phyloP scores from a whole-genome alignment of 352 stramenopile genomes.

The Phytophthora pisi region DNA sequence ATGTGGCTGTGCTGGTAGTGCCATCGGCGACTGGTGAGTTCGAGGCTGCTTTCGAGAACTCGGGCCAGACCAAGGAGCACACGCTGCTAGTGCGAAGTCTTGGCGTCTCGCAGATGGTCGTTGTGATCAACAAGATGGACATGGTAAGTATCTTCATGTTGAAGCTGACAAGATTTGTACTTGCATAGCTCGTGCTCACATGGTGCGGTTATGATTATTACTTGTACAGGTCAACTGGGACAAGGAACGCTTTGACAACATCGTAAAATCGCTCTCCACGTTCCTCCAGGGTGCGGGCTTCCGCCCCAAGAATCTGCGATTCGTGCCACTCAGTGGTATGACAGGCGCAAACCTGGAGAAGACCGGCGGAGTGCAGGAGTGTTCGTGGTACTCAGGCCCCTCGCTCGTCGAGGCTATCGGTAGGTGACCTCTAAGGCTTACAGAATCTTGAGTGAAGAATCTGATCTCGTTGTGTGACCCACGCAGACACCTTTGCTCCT shows the following conservation, averaged over 20 bases:
- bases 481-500: constrained; percentile 70
- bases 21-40: constrained; percentile 95
- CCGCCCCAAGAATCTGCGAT: constrained; percentile 80
- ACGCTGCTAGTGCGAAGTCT: constrained; percentile 93
- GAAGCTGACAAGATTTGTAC: neutral
- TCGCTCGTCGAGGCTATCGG: constrained; percentile 85
- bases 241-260: constrained; percentile 80
- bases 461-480: constrained; percentile 1
- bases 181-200: constrained; percentile 8
- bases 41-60: constrained; percentile 94
- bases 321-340: constrained; percentile 89
- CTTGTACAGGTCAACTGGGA: constrained; percentile 57
- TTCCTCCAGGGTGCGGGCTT: constrained; percentile 85
- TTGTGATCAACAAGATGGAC: constrained; percentile 99
- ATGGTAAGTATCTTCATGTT: constrained; percentile 45
- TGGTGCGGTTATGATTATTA: neutral
- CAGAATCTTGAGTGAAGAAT: neutral
- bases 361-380: constrained; percentile 51
- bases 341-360: constrained; percentile 84
- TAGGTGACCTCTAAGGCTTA: constrained; percentile 23
- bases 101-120: constrained; percentile 95
- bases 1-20: constrained; percentile 95
- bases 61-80: constrained; percentile 98
- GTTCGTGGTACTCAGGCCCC: constrained; percentile 77
- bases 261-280: constrained; percentile 69